Evolutionary conservation across 495 filamentous ascomycete species (phyloP), one percentile per base, ranked within the genome.

Genomic region (Penicillium lividum): DNA sequence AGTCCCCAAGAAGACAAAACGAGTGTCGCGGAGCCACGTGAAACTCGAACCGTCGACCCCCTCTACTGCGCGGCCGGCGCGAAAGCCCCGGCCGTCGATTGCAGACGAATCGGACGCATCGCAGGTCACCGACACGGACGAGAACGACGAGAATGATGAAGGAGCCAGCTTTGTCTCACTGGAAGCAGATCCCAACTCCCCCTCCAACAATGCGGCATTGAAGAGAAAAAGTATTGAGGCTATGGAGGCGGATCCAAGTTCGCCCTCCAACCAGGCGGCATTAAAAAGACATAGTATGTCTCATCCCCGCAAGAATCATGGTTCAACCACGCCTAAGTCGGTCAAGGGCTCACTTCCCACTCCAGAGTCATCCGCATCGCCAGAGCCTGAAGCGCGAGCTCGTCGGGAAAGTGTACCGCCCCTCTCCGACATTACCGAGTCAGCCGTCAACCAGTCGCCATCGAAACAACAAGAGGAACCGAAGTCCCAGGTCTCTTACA

Each of bases 401-500:
- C 52, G 78, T 27, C 63, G 70, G 68, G 67, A 83, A 30, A 82
- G 77, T 33, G 84, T 84, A 13, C 70, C 74, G 25, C 90, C 90
- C 4, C 80, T 95, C 28, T 82, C 86, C 63, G 92, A 96, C 69
- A 90, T 93, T 61, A 95, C 91, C 22, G 77, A 81, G 30, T 77
- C 84, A n/a, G 80, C 80, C 13, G 69, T 91, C 53, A 94, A 93
- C 66, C 78, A 82, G 49, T 76, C 79, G n/a, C 64, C 70, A 31
- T 64, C 72, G 52, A 76, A 77, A 29, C 67, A 65, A 46, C 43
- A 59, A 5, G 77, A 78, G 48, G 73, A 71, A 28, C 67, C 70
- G 11, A 79, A 76, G 50, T 71, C 73, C 1, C 73, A 78, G 49
- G 77, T 87, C 34, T 84, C 86, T 68, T 86, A 87, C 54, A 82